Percentiles rank a stretch among this genome's conserved stretches.
Evolutionary conservation across 2,329 filamentous ascomycete genomes (phyloP).

Genomic region (Microdochium paspali): DNA sequence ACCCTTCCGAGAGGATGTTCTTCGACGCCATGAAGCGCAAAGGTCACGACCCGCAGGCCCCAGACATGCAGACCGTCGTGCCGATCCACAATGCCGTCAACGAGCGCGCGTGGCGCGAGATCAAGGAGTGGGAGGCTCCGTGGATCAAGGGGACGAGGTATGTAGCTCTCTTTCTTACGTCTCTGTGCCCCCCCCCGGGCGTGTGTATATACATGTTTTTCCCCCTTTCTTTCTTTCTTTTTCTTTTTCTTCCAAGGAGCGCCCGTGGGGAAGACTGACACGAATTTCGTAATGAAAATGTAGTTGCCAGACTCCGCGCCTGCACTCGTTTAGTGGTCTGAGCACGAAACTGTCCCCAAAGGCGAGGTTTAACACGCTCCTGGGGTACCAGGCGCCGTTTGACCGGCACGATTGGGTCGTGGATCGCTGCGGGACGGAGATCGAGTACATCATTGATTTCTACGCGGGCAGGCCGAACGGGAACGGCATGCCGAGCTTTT

Average conservation of each 20-base stretch:
- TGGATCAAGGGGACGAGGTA: constrained; percentile 49
- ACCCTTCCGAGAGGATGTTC: constrained; percentile 95
- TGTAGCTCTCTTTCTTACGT: too few relatives aligned
- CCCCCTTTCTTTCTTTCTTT: too few relatives aligned
- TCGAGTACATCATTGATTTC: constrained; percentile 98
- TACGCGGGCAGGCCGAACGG: constrained; percentile 60
- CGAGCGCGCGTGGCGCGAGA: constrained; percentile 90
- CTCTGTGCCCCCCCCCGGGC: too few relatives aligned
- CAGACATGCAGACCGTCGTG: constrained; percentile 85
- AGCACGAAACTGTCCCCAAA: constrained; percentile 65
- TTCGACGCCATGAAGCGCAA: constrained; percentile 96
- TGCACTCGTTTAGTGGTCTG: constrained; percentile 76
- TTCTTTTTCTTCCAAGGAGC: background rate
- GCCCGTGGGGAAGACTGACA: background rate
- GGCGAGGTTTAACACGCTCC: constrained; percentile 69
- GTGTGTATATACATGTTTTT: too few relatives aligned
- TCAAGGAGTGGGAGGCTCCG: constrained; percentile 76
- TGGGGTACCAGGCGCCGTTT: constrained; percentile 89
- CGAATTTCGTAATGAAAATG: background rate
- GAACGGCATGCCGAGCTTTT: constrained; percentile 45
- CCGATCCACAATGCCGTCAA: constrained; percentile 99
- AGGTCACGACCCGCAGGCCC: constrained; percentile 58
- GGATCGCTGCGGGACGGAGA: constrained; percentile 72
- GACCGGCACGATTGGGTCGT: constrained; percentile 97
- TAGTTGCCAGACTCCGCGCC: constrained; percentile 52